phyloP scores from a whole-genome alignment of 2,329 filamentous ascomycete genomes.

The Fusarium transvaalense region DNA sequence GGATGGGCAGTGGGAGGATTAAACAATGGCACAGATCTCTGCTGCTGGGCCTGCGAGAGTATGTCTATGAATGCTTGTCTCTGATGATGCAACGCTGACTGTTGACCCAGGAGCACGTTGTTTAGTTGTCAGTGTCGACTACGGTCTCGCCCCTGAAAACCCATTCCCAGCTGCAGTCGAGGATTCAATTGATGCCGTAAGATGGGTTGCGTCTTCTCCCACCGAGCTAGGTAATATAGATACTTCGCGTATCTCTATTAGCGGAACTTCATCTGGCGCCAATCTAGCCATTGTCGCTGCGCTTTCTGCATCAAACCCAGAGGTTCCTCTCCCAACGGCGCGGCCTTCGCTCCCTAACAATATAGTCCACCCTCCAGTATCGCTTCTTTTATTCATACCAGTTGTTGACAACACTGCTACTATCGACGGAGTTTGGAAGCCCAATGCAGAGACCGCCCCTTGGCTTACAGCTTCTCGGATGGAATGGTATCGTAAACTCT shows the following conservation, averaged over 20 bases:
- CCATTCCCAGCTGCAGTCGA: constrained; percentile 53
- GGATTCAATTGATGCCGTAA: constrained; percentile 51
- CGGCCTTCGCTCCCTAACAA: constrained; percentile 29
- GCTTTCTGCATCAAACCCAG: constrained; percentile 36
- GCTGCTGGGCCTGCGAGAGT: constrained; percentile 51
- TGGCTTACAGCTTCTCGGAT: constrained; percentile 53
- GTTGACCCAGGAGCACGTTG: constrained; percentile 39
- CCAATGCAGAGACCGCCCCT: constrained; percentile 48
- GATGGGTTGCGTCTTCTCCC: constrained; percentile 47
- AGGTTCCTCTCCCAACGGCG: constrained; percentile 32
- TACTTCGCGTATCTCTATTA: constrained; percentile 46
- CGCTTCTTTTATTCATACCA: constrained; percentile 48
- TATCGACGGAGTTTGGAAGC: constrained; percentile 40
- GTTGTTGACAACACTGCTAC: constrained; percentile 55
- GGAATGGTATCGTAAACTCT: constrained; percentile 55
- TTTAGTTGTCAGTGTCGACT: constrained; percentile 51
- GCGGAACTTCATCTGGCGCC: constrained; percentile 50
- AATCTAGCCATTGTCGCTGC: constrained; percentile 45
- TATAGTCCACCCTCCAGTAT: constrained; percentile 14
- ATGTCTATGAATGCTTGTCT: not conserved
- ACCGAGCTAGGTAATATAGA: constrained; percentile 46
- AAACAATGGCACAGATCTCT: constrained; percentile 52
- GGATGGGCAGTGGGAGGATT: constrained; percentile 56
- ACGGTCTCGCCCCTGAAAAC: constrained; percentile 54
- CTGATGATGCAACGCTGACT: constrained; percentile 10